Base-by-base conservation (phyloP, 768 basidiomycete genomes). In the Macrolepiota dolichaula region DNA sequence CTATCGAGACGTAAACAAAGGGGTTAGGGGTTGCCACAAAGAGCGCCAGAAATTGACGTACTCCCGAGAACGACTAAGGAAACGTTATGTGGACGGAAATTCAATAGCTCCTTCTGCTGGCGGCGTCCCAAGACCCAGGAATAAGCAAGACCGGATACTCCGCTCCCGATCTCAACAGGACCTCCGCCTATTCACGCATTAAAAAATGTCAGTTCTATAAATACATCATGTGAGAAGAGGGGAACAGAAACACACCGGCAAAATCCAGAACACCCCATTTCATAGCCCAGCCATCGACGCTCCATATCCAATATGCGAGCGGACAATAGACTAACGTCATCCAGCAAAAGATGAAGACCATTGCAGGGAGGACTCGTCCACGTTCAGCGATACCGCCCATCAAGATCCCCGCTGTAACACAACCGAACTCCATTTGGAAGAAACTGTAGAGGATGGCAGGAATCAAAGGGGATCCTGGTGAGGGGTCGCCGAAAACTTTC, bases 61-160 rank as follows among this genome's bases (percentile, higher is more conserved):
- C 78, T 94, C 64, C 94, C 93, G 58, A 95, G 81, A 65, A 83
- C 84, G 67, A 95, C 90, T 71, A 91, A 77, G 35, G 89, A 86
- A 22, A 94, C 92, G 71, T 94, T 93, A 74, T 96, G 92, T 7
- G 94, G 93, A 62, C 92, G 83, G 77, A 94, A 95, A 71, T 90
- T 90, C 62, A 85, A 70, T 9, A 91, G 72, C 66, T 91, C 87
- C 49, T 81, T 81, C 65, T 89, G 86, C 63, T 86, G 80, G 62
- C 95, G 83, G 53, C 87, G 86, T 19, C 95, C 95, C 62, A 98
- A 84, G 62, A 92, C 88, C 85, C 92, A 86, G 12, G 94, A 85
- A 73, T 87, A 92, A 0, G 94, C 93, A 58, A 97, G 82, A 2
- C 93, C 91, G 25, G 87, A 87, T 32, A 93, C 83, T 22, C 95